Evolutionary conservation across 1,284 basidiomycete species (phyloP), one percentile per base, ranked within the genome.

Genomic region (Moesziomyces globuligerus): DNA sequence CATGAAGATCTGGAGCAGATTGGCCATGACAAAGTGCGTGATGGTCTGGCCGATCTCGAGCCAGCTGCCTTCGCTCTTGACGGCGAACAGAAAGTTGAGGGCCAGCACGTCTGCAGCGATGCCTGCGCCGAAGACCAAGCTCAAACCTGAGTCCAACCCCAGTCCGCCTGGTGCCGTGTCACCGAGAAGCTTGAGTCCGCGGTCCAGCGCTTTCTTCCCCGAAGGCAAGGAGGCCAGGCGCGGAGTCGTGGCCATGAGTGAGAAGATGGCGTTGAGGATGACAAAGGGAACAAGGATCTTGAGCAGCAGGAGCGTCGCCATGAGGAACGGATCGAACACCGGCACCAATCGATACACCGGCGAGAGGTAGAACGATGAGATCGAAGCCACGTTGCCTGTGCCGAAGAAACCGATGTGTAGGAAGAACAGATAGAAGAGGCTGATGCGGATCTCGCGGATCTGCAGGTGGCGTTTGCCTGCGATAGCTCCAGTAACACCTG

Each of bases 401-500:
- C 92, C 92, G 78, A 93, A 93, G 84, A 94, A 94, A 4, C 89
- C 92, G 45, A 92, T 87, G 75, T 94, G 92, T 4, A 93, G 89
- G 75, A 93, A 91, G 81, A 92, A 91, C 60, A 94, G 83, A 84
- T 93, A 94, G 80, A 92, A 91, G 21, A 93, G 66, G 0, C 90
- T 91, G 48, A 91, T 88, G 28, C 91, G 83, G 11, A 92, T 82
- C 71, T 93, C 90, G 38, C 89, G 88, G 26, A 83, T 79, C 45
- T 84, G 85, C 66, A 90, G 88, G 6, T 82, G 79, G 71, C 89
- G 48, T 43, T 44, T 88, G 13, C 74, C 51, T 20, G 23, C 10
- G 11, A n/a, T 9, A 45, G 25, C 25, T 72, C 48, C 32, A 7
- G 32, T 4, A 13, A 17, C 1, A 17, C 4, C 17, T 17, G 32